A percentile compares a stretch with the other conserved stretches of the same genome.
phyloP scores from a whole-genome alignment of 2,329 filamentous ascomycete genomes.

The Spiromastix sp. region DNA sequence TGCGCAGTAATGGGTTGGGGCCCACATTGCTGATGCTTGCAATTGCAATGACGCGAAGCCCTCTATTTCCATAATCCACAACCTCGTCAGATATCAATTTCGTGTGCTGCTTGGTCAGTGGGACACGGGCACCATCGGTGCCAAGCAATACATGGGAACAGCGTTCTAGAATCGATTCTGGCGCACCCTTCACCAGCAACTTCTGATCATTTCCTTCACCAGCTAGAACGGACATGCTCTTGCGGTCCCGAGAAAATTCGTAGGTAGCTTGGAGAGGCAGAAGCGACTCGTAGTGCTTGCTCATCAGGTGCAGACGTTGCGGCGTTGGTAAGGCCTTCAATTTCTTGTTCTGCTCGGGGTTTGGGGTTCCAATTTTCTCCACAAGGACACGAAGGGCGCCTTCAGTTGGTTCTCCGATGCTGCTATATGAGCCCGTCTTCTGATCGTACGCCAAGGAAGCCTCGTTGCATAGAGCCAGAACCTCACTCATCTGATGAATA shows the following conservation, averaged over 20 bases:
- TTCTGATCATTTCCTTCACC: conserved; percentile 59
- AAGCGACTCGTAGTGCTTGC: conserved; percentile 70
- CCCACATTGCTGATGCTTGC: conserved; percentile 71
- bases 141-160: conserved; percentile 77
- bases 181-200: conserved; percentile 91
- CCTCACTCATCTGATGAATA: conserved; percentile 64
- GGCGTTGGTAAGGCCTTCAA: conserved; percentile 38
- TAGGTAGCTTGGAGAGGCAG: conserved; percentile 73
- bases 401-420: conserved; percentile 89
- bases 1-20: conserved; percentile 57
- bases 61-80: conserved; percentile 79
- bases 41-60: conserved; percentile 88
- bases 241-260: conserved; percentile 94
- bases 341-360: conserved; percentile 47
- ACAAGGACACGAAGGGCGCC: conserved; percentile 81
- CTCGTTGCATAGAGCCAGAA: conserved; percentile 76
- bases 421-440: conserved; percentile 63
- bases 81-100: conserved; percentile 68
- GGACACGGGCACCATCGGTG: conserved; percentile 63
- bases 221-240: conserved; percentile 97
- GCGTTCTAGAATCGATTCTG: conserved; percentile 85
- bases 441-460: conserved; percentile 72
- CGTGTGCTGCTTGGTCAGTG: conserved; percentile 58
- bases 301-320: conserved; percentile 68
- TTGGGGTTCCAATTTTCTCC: conserved; percentile 85